Base-by-base conservation (phyloP, 371 early-diverging fungal species). In the Apophysomyces elegans region DNA sequence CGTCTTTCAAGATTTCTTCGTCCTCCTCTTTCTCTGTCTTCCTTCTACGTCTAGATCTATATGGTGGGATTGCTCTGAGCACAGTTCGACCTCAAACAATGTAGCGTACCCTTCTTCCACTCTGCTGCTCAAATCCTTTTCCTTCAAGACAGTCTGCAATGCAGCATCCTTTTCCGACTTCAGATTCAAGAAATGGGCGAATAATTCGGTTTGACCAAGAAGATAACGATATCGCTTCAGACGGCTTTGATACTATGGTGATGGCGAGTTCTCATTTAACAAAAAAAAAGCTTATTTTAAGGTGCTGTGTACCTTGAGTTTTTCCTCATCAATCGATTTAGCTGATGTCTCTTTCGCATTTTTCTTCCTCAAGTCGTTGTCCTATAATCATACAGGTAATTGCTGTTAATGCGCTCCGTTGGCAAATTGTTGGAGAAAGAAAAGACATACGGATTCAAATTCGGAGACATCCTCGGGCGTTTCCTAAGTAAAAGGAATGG, bases 1-100 rank as follows among this genome's bases (percentile, higher is more conserved):
- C 95, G 35, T 91, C 88, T 56, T 93, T 83, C 59, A 96, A 67
- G 8, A 83, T 77, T 72, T 93, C 97, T 39, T 91, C 95, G 71
- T 98, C 98, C 72, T 98, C 98, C 71, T 97, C 96, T 78, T 95
- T 95, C 74, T 97, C 98, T 0, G 97, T 95, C 83, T 95, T 93
- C 64, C 98, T 86, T 75, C 91, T 92, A 21, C 95, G 89, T 45
- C 91, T 87, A 21, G 89, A 87, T 58, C 88, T 86, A 63, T 58
- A 61, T 61, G 5, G 1, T 47, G 6, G 58, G 6, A 56, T 44
- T n/a, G 44, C 41, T 13, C 62, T 11, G 21, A 56, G 50, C n/a
- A 37, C 21, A 4, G 18, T 36, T 9, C 5, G 32, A 26, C 2
- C 32, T 26, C 26, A 3, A 50, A 7, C n/a, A 32, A 26, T 14